Base-by-base conservation (phyloP, 2,329 filamentous ascomycete species). In the Stylonectria norvegica region DNA sequence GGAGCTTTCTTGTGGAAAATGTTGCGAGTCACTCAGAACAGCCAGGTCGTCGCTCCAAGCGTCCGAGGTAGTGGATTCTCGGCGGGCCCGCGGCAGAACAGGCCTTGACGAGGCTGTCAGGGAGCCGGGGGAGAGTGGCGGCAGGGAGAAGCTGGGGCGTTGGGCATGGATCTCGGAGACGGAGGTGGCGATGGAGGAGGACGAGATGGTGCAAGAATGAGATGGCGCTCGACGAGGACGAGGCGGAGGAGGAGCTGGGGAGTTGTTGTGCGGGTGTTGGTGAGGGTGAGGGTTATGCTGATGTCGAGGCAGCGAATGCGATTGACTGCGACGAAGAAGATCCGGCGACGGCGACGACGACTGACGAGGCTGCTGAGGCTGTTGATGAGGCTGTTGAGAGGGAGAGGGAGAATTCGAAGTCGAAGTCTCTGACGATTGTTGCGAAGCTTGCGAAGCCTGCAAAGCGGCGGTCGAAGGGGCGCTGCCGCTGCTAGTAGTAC, bases 81-180 rank as follows among this genome's bases (percentile, higher is more conserved):
- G 53, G 59, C 73, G 59, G 57, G 64, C 61, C 55, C 67, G 59
- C 49, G 69, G 47, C 51, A 64, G 62, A 29, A 66, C 63, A 36
- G 67, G 61, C 46, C 67, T 10, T 19, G 9, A 64, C 45, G 71
- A 65, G 39, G 64, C 66, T 43, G 61, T 70, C 40, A 72, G 54
- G 10, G 71, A 63, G 47, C 62, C 59, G 17, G 66, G 55, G 14
- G 65, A 58, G 20, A 75, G 71, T 42, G 79, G 73, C 27, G 81
- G 79, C 39, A 52, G 44, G 75, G 85, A 83, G 49, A 78, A 83
- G 60, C 72, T 83, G 41, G 80, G 72, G 56, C 74, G 72, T 42
- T 80, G 78, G 47, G 76, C 72, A 60, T 77, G 72, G 47, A 71
- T 69, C 40, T 75, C 72, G 45, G 74, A 76, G 20, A 75, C 76